Base-by-base conservation (phyloP, 2,329 filamentous ascomycete species). In the Curvularia hawaiiensis region DNA sequence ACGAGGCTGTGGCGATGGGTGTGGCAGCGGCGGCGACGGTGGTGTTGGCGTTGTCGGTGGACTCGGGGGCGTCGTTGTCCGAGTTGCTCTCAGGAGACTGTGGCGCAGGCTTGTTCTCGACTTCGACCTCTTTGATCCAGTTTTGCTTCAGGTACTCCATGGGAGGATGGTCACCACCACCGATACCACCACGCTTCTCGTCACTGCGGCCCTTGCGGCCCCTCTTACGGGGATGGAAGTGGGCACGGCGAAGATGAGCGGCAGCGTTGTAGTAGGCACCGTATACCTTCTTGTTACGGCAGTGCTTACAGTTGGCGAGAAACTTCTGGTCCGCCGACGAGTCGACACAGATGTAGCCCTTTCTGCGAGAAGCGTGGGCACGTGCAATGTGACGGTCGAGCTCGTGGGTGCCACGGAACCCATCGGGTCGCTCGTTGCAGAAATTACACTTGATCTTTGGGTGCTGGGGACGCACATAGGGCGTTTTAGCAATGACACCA, bases 191-290 rank as follows among this genome's bases (percentile, higher is more conserved):
- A 47, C 85, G 79, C 65, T 84, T 82, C 74, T 87, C 83, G 60
- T 83, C 84, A 56, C 83, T 82, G 69, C 85, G 85, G 46, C 82
- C 82, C 66, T 79, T 79, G 48, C 84, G 78, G 9, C 84, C 85
- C 22, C 84, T 79, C 71, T 85, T 84, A 64, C 84, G 83, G 1
- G 85, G 88, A 71, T 90, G 90, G 82, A 97, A 98, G 74, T 98
- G 94, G 0, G 90, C 89, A 49, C 94, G 88, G 41, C 93, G 85
- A 9, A 98, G 83, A 73, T 98, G 94, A 0, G 92, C 94, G 0
- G 92, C 92, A 0, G 93, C 94, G 69, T 98, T 98, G 79, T 98
- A 97, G 78, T 97, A 95, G 16, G 90, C 91, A 3, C 90, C 90
- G 67, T 98, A 98, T 57, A 85, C 84, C 80, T 97, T 97, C 54